Conservation (phyloP, 306 rosid species). For the Macrotyloma uniflorum region DNA sequence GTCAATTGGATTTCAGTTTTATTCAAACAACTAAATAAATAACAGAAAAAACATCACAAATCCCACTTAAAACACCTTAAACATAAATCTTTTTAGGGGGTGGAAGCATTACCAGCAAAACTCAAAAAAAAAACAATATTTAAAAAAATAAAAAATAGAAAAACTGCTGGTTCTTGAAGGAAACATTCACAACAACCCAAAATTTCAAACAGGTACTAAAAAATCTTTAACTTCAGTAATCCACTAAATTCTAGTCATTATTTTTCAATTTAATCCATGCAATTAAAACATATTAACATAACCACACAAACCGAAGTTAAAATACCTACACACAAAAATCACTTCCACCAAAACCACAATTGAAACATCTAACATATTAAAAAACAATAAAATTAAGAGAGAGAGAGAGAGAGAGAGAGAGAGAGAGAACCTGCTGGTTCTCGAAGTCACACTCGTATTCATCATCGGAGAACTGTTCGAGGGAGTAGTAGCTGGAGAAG, state of each 20-base stretch:
- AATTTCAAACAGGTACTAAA: conserved; percentile 6
- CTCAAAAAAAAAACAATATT: background rate
- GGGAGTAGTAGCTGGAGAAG: conserved; percentile 58
- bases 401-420: background rate
- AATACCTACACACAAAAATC: conserved; percentile 3
- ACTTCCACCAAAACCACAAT: conserved; percentile 8
- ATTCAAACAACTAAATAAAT: background rate
- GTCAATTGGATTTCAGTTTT: background rate
- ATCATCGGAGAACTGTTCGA: conserved; percentile 91
- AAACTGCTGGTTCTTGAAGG: background rate
- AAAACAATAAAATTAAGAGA: background rate
- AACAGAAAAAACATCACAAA: background rate
- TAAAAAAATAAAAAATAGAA: background rate
- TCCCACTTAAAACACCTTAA: background rate
- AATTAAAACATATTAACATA: background rate
- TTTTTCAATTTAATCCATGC: background rate
- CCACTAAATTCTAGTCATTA: background rate
- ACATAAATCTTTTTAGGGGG: background rate
- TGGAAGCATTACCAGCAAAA: background rate
- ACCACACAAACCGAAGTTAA: background rate
- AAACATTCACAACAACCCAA: background rate
- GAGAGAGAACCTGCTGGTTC: conserved; percentile 54
- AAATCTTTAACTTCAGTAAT: background rate
- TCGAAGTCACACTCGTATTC: conserved; percentile 81
- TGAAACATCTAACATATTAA: background rate